Conservation (phyloP, 306 rosid species). For the Rubus idaeus region DNA sequence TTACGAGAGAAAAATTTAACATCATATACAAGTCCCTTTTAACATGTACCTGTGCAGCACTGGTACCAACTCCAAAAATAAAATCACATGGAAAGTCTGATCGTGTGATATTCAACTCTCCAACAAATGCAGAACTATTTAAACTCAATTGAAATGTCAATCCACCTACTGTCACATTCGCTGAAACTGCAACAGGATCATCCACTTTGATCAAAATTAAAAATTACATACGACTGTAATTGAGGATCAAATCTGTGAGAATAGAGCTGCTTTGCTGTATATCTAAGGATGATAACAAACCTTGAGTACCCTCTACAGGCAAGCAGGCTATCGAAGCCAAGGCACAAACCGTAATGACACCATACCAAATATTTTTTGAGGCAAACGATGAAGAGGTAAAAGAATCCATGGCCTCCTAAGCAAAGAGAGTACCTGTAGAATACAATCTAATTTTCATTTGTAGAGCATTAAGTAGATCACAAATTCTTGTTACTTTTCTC, state of each 20-base stretch:
- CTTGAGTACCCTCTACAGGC: not conserved
- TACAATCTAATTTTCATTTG: not conserved
- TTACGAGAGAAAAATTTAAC: too few relatives aligned
- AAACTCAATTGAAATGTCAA: not conserved
- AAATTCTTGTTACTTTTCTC: not conserved
- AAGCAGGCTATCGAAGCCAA: not conserved
- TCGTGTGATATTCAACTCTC: not conserved
- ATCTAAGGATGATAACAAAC: too few relatives aligned
- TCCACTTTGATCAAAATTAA: not conserved
- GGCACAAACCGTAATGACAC: not conserved
- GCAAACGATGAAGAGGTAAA: not conserved
- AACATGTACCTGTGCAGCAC: constrained; percentile 3
- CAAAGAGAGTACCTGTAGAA: not conserved
- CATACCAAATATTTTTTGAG: not conserved
- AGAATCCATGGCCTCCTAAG: not conserved
- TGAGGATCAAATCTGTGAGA: too few relatives aligned
- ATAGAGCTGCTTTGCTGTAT: too few relatives aligned
- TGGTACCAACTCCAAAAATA: not conserved
- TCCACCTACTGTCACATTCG: not conserved
- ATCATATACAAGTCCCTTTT: not conserved
- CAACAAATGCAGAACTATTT: not conserved
- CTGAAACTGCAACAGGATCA: not conserved
- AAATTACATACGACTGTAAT: too few relatives aligned
- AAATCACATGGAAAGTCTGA: not conserved
- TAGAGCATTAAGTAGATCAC: not conserved